phyloP scores from a whole-genome alignment of 768 basidiomycete genomes.

The Leccinellum luteum region DNA sequence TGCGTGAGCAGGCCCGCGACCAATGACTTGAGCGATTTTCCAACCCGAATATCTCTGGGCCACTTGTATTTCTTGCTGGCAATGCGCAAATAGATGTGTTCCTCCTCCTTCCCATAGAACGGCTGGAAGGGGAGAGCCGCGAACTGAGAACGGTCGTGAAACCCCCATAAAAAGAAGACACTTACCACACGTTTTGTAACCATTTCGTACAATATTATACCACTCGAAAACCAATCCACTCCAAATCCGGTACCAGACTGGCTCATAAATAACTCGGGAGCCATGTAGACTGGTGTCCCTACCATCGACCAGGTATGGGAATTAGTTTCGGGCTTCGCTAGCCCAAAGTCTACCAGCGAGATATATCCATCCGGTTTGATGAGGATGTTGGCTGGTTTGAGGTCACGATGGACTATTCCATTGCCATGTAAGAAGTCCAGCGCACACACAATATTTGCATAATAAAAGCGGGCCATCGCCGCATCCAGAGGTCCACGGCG shows the following conservation, averaged over 20 bases:
- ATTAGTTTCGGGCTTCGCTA: constrained; percentile 24
- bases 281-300: constrained; percentile 48
- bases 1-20: constrained; percentile 40
- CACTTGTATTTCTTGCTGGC: constrained; percentile 35
- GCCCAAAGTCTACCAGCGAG: constrained; percentile 51
- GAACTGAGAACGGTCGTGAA: neutral
- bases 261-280: constrained; percentile 43
- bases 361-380: constrained; percentile 57
- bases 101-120: constrained; percentile 27
- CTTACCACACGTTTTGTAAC: constrained; percentile 36
- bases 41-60: constrained; percentile 36
- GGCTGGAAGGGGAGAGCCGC: constrained; percentile 10
- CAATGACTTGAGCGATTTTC: constrained; percentile 42
- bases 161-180: neutral
- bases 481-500: constrained; percentile 32
- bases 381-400: constrained; percentile 60
- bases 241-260: constrained; percentile 26
- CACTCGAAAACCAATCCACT: constrained; percentile 58
- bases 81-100: constrained; percentile 28
- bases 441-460: constrained; percentile 50
- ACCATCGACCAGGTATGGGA: constrained; percentile 33
- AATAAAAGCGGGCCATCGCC: constrained; percentile 46
- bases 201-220: constrained; percentile 54
- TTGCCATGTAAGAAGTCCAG: constrained; percentile 45
- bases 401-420: constrained; percentile 50